phyloP scores from a whole-genome alignment of 495 filamentous ascomycete species.

The Talaromyces stipitatus region DNA sequence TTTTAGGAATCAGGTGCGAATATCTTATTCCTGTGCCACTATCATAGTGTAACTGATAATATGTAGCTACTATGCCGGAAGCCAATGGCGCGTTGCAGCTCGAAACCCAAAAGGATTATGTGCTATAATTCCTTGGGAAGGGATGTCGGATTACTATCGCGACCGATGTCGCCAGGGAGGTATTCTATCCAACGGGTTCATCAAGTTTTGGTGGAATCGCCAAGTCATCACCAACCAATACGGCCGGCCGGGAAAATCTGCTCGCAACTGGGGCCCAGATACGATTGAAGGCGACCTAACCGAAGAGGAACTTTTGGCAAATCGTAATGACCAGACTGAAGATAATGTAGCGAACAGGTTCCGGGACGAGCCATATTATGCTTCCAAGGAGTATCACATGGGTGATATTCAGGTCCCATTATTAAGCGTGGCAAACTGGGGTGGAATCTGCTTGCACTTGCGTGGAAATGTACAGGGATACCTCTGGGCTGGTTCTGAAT shows the following conservation, averaged over 20 bases:
- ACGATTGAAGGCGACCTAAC: constrained; percentile 55
- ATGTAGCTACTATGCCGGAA: constrained; percentile 51
- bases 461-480: constrained; percentile 60
- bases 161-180: constrained; percentile 59
- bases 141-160: constrained; percentile 61
- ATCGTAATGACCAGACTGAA: constrained; percentile 51
- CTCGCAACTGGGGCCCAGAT: constrained; percentile 36
- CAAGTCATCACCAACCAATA: constrained; percentile 56
- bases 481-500: constrained; percentile 47
- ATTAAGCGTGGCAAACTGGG: constrained; percentile 59
- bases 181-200: constrained; percentile 55
- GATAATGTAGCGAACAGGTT: constrained; percentile 49
- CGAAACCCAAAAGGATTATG: constrained; percentile 50
- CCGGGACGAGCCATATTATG: constrained; percentile 54
- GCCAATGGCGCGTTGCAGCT: constrained; percentile 58
- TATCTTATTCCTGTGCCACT: background rate
- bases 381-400: constrained; percentile 50
- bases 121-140: constrained; percentile 59
- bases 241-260: constrained; percentile 34
- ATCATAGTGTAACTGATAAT: background rate
- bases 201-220: constrained; percentile 58
- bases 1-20: constrained; percentile 51
- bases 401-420: constrained; percentile 56
- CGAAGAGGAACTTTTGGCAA: constrained; percentile 32
- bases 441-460: constrained; percentile 54